These are phyloP conservation scores for Gossypium ekmanianum DNA, from an alignment of 345 rosid species.

Conservation along the genomic window DNA sequence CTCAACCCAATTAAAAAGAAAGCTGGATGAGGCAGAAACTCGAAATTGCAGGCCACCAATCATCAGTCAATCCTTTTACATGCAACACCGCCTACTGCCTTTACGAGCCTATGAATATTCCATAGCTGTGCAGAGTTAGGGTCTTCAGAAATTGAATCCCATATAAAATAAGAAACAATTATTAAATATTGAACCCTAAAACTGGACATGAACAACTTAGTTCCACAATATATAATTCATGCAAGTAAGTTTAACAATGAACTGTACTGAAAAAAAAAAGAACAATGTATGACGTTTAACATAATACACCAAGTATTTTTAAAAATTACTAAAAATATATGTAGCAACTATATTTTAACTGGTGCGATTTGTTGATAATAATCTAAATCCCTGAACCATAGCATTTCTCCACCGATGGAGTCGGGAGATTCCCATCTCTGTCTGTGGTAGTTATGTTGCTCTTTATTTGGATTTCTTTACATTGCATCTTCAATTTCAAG, in stretches of 20 bases:
- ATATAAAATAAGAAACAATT: not conserved
- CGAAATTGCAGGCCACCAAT: not conserved
- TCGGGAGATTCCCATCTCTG: not conserved
- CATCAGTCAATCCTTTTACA: not conserved
- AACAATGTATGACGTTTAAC: no score
- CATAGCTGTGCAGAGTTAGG: not conserved
- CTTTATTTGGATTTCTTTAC: not conserved
- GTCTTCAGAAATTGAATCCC: not conserved
- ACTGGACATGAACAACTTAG: no score
- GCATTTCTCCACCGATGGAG: no score
- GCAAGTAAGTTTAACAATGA: no score
- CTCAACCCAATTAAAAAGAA: not conserved
- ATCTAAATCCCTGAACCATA: no score
- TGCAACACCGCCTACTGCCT: not conserved
- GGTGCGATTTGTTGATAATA: no score
- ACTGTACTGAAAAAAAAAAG: no score
- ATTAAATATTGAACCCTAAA: no score
- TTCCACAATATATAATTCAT: no score
- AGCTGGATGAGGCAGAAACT: not conserved
- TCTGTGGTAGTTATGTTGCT: not conserved
- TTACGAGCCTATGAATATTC: not conserved
- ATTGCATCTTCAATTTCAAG: not conserved
- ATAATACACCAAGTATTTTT: no score
- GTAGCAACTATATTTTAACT: no score
- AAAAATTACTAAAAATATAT: no score